phyloP scores from a whole-genome alignment of 1,139 yeast genomes.

The Yamadazyma sp. region DNA sequence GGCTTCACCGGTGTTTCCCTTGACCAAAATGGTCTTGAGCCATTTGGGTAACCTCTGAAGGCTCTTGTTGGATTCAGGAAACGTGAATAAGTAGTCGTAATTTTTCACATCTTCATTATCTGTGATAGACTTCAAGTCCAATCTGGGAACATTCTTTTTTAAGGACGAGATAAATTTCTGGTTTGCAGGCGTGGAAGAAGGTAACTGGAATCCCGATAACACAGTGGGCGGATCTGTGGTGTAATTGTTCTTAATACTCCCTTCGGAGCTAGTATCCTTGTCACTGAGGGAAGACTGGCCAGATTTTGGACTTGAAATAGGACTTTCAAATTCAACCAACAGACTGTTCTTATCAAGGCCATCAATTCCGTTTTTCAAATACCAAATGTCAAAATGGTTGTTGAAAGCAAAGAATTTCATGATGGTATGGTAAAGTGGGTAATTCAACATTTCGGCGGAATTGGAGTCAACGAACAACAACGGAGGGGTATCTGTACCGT shows the following conservation, averaged over 20 bases:
- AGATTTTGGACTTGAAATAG: slow-evolving; percentile 7
- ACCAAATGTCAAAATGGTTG: slow-evolving; percentile 28
- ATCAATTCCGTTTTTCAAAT: slow-evolving; percentile 40
- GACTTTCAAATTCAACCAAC: slow-evolving; percentile 13
- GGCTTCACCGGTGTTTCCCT: slow-evolving; percentile 4
- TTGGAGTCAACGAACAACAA: slow-evolving; percentile 55
- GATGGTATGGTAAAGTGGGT: slow-evolving; percentile 42
- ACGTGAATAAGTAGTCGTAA: slow-evolving; percentile 35
- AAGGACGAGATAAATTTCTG: slow-evolving; percentile 33
- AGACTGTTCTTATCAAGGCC: slow-evolving; percentile 6
- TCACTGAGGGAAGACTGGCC: neutral
- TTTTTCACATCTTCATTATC: slow-evolving; percentile 23
- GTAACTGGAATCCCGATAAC: slow-evolving; percentile 36
- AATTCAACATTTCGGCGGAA: slow-evolving; percentile 30
- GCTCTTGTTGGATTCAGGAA: slow-evolving; percentile 24
- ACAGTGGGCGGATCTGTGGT: slow-evolving; percentile 10
- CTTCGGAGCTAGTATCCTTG: neutral
- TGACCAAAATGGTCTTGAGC: slow-evolving; percentile 32
- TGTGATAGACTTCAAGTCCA: slow-evolving; percentile 15
- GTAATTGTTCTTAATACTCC: neutral
- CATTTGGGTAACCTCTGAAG: slow-evolving; percentile 42
- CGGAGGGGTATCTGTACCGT: slow-evolving; percentile 7
- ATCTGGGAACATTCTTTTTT: slow-evolving; percentile 25
- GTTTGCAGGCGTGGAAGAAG: slow-evolving; percentile 33
- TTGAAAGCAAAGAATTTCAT: slow-evolving; percentile 33